Evolutionary conservation across 2,329 filamentous ascomycete species (phyloP).

Genomic region (Xylariaceae sp.): DNA sequence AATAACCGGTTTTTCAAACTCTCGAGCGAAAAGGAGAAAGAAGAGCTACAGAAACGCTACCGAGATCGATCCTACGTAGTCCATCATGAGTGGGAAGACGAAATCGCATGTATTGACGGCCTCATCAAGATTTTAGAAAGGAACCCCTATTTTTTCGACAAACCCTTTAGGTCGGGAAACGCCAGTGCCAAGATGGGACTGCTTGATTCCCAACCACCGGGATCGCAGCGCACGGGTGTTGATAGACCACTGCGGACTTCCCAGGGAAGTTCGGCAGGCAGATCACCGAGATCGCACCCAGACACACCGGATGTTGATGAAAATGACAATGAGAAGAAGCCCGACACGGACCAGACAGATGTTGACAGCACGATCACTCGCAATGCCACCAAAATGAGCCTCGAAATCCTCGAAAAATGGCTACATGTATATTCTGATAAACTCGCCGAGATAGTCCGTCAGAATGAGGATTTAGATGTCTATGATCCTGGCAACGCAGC

Average conservation of each 20-base stretch:
- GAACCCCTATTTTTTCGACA: neutral
- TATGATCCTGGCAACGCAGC: slow-evolving; percentile 19
- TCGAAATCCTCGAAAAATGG: slow-evolving; percentile 3
- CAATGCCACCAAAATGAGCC: neutral
- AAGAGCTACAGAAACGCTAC: slow-evolving; percentile 9
- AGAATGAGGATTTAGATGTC: slow-evolving; percentile 17
- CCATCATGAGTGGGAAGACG: neutral
- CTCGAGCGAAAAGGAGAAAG: neutral
- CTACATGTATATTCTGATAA: slow-evolving; percentile 5
- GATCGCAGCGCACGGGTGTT: neutral
- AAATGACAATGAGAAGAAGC: neutral
- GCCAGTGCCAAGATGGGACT: neutral
- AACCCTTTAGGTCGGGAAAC: neutral
- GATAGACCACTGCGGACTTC: neutral
- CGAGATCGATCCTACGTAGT: neutral
- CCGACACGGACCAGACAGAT: neutral
- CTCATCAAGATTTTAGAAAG: neutral
- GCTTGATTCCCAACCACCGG: neutral
- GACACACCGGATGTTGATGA: neutral
- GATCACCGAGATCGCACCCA: neutral
- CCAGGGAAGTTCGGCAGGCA: too few relatives aligned
- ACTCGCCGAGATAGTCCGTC: neutral
- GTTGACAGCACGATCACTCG: neutral
- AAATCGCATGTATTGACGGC: neutral
- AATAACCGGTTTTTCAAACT: slow-evolving; percentile 9